Conservation (phyloP, 129 eudicot species). For the Scalesia atractyloides region DNA sequence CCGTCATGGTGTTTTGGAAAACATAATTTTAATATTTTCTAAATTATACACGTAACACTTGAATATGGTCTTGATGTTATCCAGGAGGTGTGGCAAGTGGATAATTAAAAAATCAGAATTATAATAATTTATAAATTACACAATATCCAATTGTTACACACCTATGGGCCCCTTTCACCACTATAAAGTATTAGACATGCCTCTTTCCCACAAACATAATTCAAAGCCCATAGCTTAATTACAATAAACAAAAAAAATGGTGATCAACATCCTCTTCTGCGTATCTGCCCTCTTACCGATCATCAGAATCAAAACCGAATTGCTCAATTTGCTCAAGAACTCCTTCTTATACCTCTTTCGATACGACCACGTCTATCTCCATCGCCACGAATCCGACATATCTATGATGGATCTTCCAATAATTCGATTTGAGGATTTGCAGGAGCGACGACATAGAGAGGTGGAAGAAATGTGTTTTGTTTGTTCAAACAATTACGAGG, state of each 20-base stretch:
- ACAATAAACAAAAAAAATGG: constrained; percentile 17
- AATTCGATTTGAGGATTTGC: constrained; percentile 34
- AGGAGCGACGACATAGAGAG: constrained; percentile 21
- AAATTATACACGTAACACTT: neutral
- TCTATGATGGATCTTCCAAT: constrained; percentile 25
- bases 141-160: neutral
- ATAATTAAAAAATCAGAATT: neutral
- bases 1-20: too few relatives aligned
- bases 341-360: neutral
- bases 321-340: constrained; percentile 7
- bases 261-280: constrained; percentile 24
- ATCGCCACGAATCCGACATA: neutral
- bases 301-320: constrained; percentile 15
- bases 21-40: too few relatives aligned
- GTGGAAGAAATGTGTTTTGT: constrained; percentile 36
- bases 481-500: constrained; percentile 26
- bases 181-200: neutral
- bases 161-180: neutral
- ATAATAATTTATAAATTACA: neutral
- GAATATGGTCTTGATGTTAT: neutral
- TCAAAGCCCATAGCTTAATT: neutral
- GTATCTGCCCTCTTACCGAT: constrained; percentile 21
- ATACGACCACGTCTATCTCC: too few relatives aligned
- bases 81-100: neutral
- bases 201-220: neutral